A percentile compares a stretch with the other conserved stretches of the same genome.
These are phyloP conservation scores for Inga oerstediana DNA, from an alignment of 306 rosid genomes.

Conservation along the genomic window DNA sequence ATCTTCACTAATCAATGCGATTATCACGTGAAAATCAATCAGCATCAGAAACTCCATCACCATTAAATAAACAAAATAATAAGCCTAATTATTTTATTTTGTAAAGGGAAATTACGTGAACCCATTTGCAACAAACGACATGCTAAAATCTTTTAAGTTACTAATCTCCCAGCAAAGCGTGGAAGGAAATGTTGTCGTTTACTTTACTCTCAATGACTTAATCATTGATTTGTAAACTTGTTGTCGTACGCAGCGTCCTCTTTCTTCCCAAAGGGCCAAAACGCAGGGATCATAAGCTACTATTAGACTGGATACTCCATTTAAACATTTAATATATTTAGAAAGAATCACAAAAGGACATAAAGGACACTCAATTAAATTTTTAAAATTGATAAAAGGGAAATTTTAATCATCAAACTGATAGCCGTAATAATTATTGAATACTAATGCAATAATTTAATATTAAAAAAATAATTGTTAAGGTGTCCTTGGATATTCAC, in stretches of 20 bases:
- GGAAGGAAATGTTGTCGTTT: conserved; percentile 19
- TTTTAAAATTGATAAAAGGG: neutral
- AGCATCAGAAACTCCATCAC: neutral
- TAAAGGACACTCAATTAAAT: neutral
- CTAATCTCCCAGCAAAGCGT: conserved; percentile 5
- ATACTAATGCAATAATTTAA: neutral
- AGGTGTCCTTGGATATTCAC: neutral
- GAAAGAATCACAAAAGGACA: neutral
- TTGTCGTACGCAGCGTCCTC: neutral
- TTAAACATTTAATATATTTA: neutral
- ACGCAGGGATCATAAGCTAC: neutral
- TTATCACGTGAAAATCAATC: neutral
- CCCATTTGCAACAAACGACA: conserved; percentile 13
- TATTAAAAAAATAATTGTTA: neutral
- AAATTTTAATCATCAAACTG: neutral
- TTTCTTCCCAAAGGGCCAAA: neutral
- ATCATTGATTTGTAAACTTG: neutral
- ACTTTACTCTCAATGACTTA: neutral
- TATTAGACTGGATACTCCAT: neutral
- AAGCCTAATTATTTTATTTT: neutral
- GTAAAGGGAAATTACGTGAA: conserved; percentile 6
- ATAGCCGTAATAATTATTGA: neutral
- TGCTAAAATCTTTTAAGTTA: neutral
- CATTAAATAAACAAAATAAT: neutral
- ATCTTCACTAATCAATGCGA: neutral